Evolutionary conservation across 2,329 filamentous ascomycete species (phyloP).

Genomic region (Paecilomyces dactylethromorphus): DNA sequence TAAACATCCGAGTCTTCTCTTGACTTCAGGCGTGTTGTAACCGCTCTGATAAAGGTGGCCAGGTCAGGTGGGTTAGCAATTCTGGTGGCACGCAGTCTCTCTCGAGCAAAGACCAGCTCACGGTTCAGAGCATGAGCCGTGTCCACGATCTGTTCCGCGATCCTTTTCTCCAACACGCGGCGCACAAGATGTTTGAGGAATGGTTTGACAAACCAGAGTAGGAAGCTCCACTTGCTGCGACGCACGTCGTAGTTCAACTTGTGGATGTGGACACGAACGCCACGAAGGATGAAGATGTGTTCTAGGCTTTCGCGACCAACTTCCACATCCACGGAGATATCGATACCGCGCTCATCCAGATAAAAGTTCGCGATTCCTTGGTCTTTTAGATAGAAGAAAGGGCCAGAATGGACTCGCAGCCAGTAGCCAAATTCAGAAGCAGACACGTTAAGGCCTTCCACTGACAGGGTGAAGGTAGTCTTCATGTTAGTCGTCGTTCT

Average conservation of each 20-base stretch:
- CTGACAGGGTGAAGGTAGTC: constrained; percentile 67
- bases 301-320: constrained; percentile 72
- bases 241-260: constrained; percentile 74
- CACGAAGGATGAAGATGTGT: constrained; percentile 69
- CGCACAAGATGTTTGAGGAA: constrained; percentile 74
- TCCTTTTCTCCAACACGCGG: constrained; percentile 69
- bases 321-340: constrained; percentile 78
- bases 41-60: constrained; percentile 73
- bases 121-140: constrained; percentile 69
- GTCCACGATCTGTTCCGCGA: constrained; percentile 65
- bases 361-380: constrained; percentile 80
- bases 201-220: constrained; percentile 80
- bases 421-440: constrained; percentile 89
- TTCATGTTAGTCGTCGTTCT: constrained; percentile 61
- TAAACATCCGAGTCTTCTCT: constrained; percentile 71
- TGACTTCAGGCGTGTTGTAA: constrained; percentile 68
- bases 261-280: constrained; percentile 75
- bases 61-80: constrained; percentile 76
- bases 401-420: constrained; percentile 68
- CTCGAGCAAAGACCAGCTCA: constrained; percentile 78
- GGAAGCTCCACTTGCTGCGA: constrained; percentile 63
- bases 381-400: constrained; percentile 65
- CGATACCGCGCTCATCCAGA: constrained; percentile 79
- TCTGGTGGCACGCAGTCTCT: constrained; percentile 76
- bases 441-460: constrained; percentile 75